These are phyloP conservation scores for Achlya hypogyna DNA, from an alignment of 352 stramenopile genomes.

Conservation along the genomic window DNA sequence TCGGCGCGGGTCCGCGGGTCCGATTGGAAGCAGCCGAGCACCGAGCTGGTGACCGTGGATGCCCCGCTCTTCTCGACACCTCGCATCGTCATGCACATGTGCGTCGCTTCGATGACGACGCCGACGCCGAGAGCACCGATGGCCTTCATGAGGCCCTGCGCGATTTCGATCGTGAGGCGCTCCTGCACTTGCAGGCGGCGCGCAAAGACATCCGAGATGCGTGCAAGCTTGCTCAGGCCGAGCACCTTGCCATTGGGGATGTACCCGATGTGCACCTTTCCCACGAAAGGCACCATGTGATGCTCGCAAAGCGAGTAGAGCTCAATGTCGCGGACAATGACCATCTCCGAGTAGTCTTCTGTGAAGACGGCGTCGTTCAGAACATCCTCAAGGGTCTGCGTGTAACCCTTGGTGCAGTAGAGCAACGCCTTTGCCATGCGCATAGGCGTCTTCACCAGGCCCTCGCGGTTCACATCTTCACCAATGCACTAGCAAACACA, in stretches of 20 bases:
- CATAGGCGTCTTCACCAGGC: conserved; percentile 93
- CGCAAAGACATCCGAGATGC: conserved; percentile 96
- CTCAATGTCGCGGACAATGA: conserved; percentile 99
- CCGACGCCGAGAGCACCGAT: conserved; percentile 95
- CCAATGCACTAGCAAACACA: conserved; percentile 63
- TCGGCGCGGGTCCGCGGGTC: conserved; percentile 84
- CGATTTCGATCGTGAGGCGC: conserved; percentile 98
- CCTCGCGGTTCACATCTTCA: conserved; percentile 92
- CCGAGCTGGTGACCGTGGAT: conserved; percentile 94
- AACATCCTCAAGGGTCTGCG: conserved; percentile 80
- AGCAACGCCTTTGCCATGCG: conserved; percentile 95
- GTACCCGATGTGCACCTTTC: conserved; percentile 92
- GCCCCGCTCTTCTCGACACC: conserved; percentile 96
- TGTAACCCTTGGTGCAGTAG: conserved; percentile 95
- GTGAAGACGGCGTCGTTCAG: conserved; percentile 98
- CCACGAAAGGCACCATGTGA: conserved; percentile 99
- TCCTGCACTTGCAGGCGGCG: conserved; percentile 98
- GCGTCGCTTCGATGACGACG: conserved; percentile 97
- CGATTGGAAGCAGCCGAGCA: conserved; percentile 95
- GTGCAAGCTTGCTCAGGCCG: conserved; percentile 96
- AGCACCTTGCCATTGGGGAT: conserved; percentile 95
- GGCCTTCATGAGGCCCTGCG: conserved; percentile 94
- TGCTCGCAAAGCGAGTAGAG: conserved; percentile 99
- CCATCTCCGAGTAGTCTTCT: conserved; percentile 97
- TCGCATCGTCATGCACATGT: conserved; percentile 99